Conservation (phyloP, 1,139 yeast species). For the Hemisphaericaspora lyxosophila region DNA sequence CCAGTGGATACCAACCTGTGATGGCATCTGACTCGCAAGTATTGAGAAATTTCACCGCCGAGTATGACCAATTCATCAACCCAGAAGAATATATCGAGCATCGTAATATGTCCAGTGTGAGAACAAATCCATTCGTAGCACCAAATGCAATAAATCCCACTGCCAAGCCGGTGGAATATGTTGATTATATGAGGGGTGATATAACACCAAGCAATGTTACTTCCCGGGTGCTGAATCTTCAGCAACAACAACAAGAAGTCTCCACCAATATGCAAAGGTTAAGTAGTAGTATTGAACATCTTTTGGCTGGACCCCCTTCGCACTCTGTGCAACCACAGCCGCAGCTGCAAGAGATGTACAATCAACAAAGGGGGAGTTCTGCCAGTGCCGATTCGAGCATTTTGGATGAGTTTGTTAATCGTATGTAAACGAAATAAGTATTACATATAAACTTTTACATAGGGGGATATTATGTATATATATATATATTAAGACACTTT, state of each 20-base stretch:
- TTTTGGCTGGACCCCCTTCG: not conserved
- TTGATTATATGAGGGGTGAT: not conserved
- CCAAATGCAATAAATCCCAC: not conserved
- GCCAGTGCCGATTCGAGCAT: not conserved
- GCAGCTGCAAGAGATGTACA: not conserved
- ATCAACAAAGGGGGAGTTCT: constrained; percentile 2
- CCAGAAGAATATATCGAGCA: not conserved
- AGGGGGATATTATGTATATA: too few relatives aligned
- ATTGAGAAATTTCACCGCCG: not conserved
- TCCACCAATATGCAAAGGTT: not conserved
- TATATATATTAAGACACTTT: too few relatives aligned
- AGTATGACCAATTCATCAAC: not conserved
- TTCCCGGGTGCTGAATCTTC: not conserved
- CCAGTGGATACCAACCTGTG: not conserved
- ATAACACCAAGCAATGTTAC: not conserved
- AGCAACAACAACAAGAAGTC: not conserved
- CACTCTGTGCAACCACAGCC: not conserved
- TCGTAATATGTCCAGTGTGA: not conserved
- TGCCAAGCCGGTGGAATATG: not conserved
- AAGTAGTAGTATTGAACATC: constrained; percentile 1
- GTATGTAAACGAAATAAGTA: not conserved
- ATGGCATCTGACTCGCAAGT: not conserved
- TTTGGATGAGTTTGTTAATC: not conserved
- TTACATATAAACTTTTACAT: not conserved
- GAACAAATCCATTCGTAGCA: not conserved